These are phyloP conservation scores for Claviceps arundinis DNA, from an alignment of 2,329 filamentous ascomycete species.

Conservation along the genomic window DNA sequence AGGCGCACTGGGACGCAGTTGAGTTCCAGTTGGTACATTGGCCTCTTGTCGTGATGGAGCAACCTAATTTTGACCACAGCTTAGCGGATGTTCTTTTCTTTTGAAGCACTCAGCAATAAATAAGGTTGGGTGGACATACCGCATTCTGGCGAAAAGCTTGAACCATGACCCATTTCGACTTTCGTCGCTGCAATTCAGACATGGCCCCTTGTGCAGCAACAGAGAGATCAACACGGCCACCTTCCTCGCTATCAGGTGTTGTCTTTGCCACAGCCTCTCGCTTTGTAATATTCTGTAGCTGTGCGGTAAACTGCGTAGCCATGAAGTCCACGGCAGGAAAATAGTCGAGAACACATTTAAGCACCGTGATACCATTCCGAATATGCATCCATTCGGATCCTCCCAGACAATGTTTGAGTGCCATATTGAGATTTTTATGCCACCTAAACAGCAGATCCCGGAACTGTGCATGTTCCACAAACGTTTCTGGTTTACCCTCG, in stretches of 20 bases:
- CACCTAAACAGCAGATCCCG: conserved; percentile 76
- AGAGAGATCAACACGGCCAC: conserved; percentile 58
- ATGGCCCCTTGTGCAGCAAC: conserved; percentile 60
- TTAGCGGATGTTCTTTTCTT: background rate
- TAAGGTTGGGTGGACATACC: conserved; percentile 26
- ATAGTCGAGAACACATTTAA: conserved; percentile 66
- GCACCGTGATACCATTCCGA: conserved; percentile 80
- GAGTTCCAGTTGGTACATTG: conserved; percentile 20
- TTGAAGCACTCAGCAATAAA: background rate
- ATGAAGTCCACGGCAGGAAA: conserved; percentile 90
- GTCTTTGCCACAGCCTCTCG: conserved; percentile 42
- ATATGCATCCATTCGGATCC: conserved; percentile 95
- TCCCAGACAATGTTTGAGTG: conserved; percentile 69
- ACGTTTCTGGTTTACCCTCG: conserved; percentile 50
- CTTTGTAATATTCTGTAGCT: conserved; percentile 52
- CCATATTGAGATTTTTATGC: conserved; percentile 70
- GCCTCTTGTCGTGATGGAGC: conserved; percentile 16
- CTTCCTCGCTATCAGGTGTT: conserved; percentile 35
- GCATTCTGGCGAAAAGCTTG: conserved; percentile 57
- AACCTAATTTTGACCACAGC: conserved; percentile 11
- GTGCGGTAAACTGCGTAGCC: conserved; percentile 51
- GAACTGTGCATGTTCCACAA: conserved; percentile 77
- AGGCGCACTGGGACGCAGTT: conserved; percentile 43
- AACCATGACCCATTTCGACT: conserved; percentile 58
- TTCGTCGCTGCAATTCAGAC: conserved; percentile 54